Evolutionary conservation across 768 basidiomycete species (phyloP), one percentile per base, ranked within the genome.

Genomic region (Russula brevipes): DNA sequence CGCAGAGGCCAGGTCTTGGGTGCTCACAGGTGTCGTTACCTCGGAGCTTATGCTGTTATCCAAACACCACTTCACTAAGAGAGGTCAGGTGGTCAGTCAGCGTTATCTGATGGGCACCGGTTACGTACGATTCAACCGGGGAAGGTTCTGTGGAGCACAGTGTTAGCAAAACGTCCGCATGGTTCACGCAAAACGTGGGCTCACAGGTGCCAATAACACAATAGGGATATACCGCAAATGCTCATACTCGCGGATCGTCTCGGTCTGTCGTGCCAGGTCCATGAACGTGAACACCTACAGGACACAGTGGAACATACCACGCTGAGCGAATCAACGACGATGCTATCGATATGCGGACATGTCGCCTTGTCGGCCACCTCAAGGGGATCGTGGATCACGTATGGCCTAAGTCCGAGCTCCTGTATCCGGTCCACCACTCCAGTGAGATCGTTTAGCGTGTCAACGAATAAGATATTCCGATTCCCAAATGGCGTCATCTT

Each of bases 31-130:
- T 1, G 92, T 92, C 1, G 94, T 97, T 69, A 96, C 86, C 71
- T 97, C 94, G 16, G 95, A 90, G 65, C 88, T 91, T 71, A 99
- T 96, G 66, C 94, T 94, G 75, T 96, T 94, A 75, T 97, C 94
- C 57, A 96, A 77, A 73, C 94, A 97, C 88, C 92, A 94, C 82
- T 96, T 96, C 70, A 97, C 93, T 86, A 74, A 5, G 54, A 46
- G 69, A 31, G 2, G 38, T 49, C 35, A 54, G 53, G 60, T 68
- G 44, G 70, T 74, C 44, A 74, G 69, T 33, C n/a, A 30, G 45
- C 60, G 66, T 55, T 33, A 63, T 38, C 47, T 10, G 38, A 47
- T 44, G 11, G 12, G 52, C 47, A 41, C 46, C 42, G 24, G 52
- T 19, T 31, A 71, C 90, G 73, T 74, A 91, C 89, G 78, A 67